Conservation (phyloP, 2,329 filamentous ascomycete genomes). For the Penicillium sp. region DNA sequence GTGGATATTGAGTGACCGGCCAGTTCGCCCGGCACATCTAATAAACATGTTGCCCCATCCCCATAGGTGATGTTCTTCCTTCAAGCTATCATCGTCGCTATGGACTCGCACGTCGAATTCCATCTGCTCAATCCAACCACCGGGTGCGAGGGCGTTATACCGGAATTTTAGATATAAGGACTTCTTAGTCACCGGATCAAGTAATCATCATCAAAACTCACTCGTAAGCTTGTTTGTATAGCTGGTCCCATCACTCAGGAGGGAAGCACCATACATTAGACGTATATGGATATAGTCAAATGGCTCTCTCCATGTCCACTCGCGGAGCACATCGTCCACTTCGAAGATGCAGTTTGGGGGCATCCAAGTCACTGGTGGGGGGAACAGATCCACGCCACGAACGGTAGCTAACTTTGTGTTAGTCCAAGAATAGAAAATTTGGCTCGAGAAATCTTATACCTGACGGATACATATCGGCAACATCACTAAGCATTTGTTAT, state of each 20-base stretch:
- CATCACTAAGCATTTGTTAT: constrained; percentile 3
- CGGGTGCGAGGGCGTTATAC: constrained; percentile 2
- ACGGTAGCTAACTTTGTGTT: constrained; percentile 7
- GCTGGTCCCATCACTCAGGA: constrained; percentile 3
- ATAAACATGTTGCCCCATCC: constrained; percentile 20
- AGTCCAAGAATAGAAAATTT: background rate
- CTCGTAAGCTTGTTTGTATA: constrained; percentile 14
- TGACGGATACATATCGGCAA: constrained; percentile 8
- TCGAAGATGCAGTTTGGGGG: constrained; percentile 29
- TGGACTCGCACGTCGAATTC: constrained; percentile 10
- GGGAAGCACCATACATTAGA: constrained; percentile 12
- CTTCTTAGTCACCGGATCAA: too few relatives aligned
- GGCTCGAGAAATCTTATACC: background rate
- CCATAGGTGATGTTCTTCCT: constrained; percentile 2
- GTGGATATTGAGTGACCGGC: constrained; percentile 23
- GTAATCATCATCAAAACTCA: background rate
- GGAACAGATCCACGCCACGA: constrained; percentile 25
- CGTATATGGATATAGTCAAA: constrained; percentile 28
- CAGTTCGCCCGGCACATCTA: constrained; percentile 20
- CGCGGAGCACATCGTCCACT: constrained; percentile 23
- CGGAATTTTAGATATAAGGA: too few relatives aligned
- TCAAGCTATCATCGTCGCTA: constrained; percentile 12
- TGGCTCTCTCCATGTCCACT: constrained; percentile 22
- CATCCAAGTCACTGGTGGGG: constrained; percentile 19
- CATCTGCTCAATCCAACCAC: constrained; percentile 18